Base-by-base conservation (phyloP, 352 stramenopile species). In the Pythium rhizo-oryzae region DNA sequence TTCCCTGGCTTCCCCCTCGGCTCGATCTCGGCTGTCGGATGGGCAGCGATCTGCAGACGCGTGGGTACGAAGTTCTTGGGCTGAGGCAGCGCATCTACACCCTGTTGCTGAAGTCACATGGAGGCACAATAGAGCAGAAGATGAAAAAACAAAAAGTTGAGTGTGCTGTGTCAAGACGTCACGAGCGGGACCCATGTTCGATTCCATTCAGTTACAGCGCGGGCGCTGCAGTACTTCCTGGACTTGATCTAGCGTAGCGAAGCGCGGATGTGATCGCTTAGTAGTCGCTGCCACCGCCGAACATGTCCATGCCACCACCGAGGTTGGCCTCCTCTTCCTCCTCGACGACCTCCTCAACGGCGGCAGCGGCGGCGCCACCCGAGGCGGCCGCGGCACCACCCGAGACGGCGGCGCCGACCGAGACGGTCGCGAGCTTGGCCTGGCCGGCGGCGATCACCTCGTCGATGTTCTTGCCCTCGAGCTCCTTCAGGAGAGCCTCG, bases 401-500 rank as follows among this genome's bases (percentile, higher is more conserved):
- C 62, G 70, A 78, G 47, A 77, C 64, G 55, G 67, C 71, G 59
- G 78, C 70, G 18, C 88, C 85, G 55, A 94, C 76, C 70, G 85
- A 90, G 65, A 96, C 84, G 39, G 79, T 92, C 43, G 86, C 74
- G 67, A 96, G 82, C 84, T 96, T 96, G 23, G 72, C 80, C 79
- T 94, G 91, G 75, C 88, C 88, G 53, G 83, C 87, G n/a, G 76
- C 81, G 73, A 96, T 81, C 67, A 96, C 78, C 75, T 96, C 88
- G 50, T 94, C 78, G 71, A 94, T 81, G 81, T 93, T 86, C 83
- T 96, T 96, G 79, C 87, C 88, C 73, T 93, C 86, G 59, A 96
- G 80, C 77, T 96, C 88, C 81, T 94, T 94, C 49, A 96, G 59
- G 44, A 96, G 82, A 57, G 85, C 72, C 75, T 93, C 88, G 67